Evolutionary conservation across 2,329 filamentous ascomycete genomes (phyloP).

Genomic region (Sporothrix luriei): DNA sequence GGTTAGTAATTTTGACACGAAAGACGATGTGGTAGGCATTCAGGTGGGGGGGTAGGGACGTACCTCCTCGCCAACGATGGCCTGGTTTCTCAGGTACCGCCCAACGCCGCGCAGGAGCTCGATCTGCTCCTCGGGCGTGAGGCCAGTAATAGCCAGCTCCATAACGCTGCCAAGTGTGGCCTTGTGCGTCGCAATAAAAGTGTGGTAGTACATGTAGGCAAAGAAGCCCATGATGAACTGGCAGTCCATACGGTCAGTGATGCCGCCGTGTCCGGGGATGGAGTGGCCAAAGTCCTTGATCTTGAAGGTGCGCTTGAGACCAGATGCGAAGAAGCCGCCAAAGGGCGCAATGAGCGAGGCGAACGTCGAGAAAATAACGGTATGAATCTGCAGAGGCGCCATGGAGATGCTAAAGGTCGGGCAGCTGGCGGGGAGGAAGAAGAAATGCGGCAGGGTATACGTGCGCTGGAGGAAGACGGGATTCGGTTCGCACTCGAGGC

Average conservation of each 20-base stretch:
- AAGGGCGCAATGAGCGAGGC: slow-evolving; percentile 96
- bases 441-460: slow-evolving; percentile 72
- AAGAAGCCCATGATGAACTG: slow-evolving; percentile 99
- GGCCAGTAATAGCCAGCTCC: slow-evolving; percentile 86
- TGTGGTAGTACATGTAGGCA: slow-evolving; percentile 97
- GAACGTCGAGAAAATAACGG: slow-evolving; percentile 86
- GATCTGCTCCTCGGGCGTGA: slow-evolving; percentile 84
- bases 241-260: slow-evolving; percentile 99
- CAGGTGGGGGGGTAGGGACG: slow-evolving; percentile 36
- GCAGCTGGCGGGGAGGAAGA: slow-evolving; percentile 63
- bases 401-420: slow-evolving; percentile 68
- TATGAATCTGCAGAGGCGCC: slow-evolving; percentile 90
- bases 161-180: slow-evolving; percentile 83
- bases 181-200: slow-evolving; percentile 89
- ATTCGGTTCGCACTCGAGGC: slow-evolving; percentile 86
- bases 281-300: slow-evolving; percentile 99
- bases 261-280: slow-evolving; percentile 95
- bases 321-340: slow-evolving; percentile 96
- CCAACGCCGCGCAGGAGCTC: slow-evolving; percentile 71
- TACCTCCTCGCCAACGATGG: slow-evolving; percentile 49
- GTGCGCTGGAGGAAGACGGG: slow-evolving; percentile 82
- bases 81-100: slow-evolving; percentile 67
- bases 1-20: slow-evolving; percentile 23
- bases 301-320: slow-evolving; percentile 97
- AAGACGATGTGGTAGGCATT: not conserved